Evolutionary conservation across 2,329 filamentous ascomycete genomes (phyloP).

Genomic region (Cladosporium sp.): DNA sequence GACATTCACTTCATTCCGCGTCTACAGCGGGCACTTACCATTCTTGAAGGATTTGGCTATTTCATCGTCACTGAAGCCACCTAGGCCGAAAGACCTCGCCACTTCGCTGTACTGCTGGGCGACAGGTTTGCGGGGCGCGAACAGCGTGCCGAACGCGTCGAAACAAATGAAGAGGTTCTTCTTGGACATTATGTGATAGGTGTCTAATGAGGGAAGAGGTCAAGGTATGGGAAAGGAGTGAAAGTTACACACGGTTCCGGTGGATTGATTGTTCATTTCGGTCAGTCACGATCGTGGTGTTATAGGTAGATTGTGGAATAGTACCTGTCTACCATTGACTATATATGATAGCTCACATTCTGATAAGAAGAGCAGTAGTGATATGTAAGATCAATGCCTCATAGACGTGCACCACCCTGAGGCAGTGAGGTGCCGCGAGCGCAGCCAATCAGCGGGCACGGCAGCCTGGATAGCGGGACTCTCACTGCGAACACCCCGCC

Average conservation of each 20-base stretch:
- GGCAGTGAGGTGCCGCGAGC: background rate
- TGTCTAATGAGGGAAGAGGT: background rate
- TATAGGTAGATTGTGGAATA: background rate
- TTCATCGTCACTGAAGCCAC: constrained; percentile 44
- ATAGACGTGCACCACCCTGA: background rate
- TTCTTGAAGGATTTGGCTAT: constrained; percentile 43
- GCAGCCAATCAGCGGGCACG: background rate
- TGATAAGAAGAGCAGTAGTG: background rate
- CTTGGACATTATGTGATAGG: constrained; percentile 23
- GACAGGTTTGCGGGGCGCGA: constrained; percentile 53
- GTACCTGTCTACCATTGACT: background rate
- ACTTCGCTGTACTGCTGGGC: constrained; percentile 56
- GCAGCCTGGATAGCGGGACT: background rate
- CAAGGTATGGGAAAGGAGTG: background rate
- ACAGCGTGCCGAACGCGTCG: constrained; percentile 67
- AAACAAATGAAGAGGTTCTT: constrained; percentile 59
- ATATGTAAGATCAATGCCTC: background rate
- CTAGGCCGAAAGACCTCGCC: constrained; percentile 53
- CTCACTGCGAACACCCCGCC: background rate
- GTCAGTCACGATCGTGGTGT: background rate
- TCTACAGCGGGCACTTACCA: constrained; percentile 30
- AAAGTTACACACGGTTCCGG: background rate
- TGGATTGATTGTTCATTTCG: background rate
- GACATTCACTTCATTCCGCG: background rate
- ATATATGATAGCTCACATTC: background rate